Base-by-base conservation (phyloP, 805 yeast genomes). In the Saturnispora hagleri region DNA sequence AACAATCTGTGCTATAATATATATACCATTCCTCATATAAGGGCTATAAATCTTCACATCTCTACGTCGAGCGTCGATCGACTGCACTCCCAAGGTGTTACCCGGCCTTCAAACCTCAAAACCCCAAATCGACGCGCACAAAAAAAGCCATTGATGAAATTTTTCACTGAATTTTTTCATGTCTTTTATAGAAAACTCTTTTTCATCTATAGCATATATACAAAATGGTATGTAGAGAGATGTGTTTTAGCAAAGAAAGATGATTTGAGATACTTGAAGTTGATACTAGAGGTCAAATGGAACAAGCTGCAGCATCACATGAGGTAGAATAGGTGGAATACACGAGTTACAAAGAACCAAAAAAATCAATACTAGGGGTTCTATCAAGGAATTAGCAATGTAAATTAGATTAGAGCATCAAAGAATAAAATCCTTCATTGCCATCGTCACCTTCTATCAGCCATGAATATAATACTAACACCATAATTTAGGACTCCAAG, bases 401-500 rank as follows among this genome's bases (percentile, higher is more conserved):
- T 5, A 22, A 7, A 26, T 26, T 6, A 26, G 9, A 5, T 26
- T 7, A 26, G 9, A 8, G 10, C 28, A 26, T 26, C 28, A 26
- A 26, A 6, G 1, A 26, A 26, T 26, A 26, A 1, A 26, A 26
- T 26, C 10, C 7, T 26, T 26, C 28, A 26, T 8, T 26, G 9
- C 9, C 28, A 26, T 12, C 5, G 5, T 13, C 13, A 31, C 15
- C 12, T 31, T 31, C 13, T 12, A 31, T 4, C 13, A 12, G 12
- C 15, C 4, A 2, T 13, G 15, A 31, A 31, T 10, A 4, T 31
- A 6, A 33, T 46, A 43, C 53, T 51, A 43, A 46, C 53, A 45
- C 31, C 13, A 17, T 24, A 27, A n/a, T 38, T 38, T 17, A 72
- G 81, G 81, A 76, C 69, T 71, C 80, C 62, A 79, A 83, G 77